Base-by-base conservation (phyloP, 1,284 basidiomycete genomes). In the Moniliella sp. region DNA sequence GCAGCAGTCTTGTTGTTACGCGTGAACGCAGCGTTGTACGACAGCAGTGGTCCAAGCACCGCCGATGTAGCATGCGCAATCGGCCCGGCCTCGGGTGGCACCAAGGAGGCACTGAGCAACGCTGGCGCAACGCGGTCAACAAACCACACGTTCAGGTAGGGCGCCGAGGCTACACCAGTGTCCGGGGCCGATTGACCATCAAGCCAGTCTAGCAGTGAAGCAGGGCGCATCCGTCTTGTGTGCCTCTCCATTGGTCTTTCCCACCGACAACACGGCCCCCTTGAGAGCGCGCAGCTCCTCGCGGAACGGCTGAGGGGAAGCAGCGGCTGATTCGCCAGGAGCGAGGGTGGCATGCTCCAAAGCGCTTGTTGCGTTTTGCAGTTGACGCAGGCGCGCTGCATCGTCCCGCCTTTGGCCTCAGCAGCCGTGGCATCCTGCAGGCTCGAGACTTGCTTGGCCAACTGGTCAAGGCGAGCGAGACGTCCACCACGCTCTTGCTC, bases 401-500 rank as follows among this genome's bases (percentile, higher is more conserved):
- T 86, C 81, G 56, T 84, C 80, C 30, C 91, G 73, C 43, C 78
- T 13, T 69, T 68, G 15, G 79, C 77, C 64, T 94, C 94, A 64
- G 88, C 84, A 28, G 84, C 68, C 0, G 82, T 78, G 41, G 93
- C 70, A 34, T 78, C 74, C 62, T 94, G 82, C 25, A 97, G 73
- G 41, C 77, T 74, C 64, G 88, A 86, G 42, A 97, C 67, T 37
- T 79, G 78, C 1, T 77, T 74, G 11, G 83, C 76, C 34, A 99
- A 74, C 59, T 86, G 76, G 57, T 93, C 83, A 25, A 99, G 74
- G 64, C 84, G 88, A 39, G 83, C 79, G 7, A 97, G 70, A 40
- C 88, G 77, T 12, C 86, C 86, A 14, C 83, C 84, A 30, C 91
- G 81, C 64, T 97, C 88, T 55, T 83, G 73, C 64, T 99, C 88